phyloP scores from a whole-genome alignment of 495 filamentous ascomycete species.

The Aspergillus homomorphus region DNA sequence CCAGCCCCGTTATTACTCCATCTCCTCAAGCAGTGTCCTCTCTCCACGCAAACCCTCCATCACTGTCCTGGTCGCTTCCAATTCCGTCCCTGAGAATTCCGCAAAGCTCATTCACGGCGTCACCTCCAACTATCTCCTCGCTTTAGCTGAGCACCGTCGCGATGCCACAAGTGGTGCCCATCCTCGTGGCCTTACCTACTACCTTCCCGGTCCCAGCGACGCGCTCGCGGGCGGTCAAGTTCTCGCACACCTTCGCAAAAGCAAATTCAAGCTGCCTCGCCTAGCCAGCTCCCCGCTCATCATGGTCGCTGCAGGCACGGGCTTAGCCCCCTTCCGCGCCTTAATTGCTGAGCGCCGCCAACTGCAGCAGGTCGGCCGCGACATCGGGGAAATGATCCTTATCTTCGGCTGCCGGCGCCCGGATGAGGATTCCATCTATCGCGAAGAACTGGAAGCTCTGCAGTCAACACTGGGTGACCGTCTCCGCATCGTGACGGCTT shows the following conservation, averaged over 20 bases:
- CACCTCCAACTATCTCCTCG: slow-evolving; percentile 48
- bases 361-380: slow-evolving; percentile 35
- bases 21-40: slow-evolving; percentile 49
- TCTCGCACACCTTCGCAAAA: slow-evolving; percentile 41
- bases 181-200: slow-evolving; percentile 32
- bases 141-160: slow-evolving; percentile 23
- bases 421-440: slow-evolving; percentile 44
- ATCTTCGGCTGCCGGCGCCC: slow-evolving; percentile 46
- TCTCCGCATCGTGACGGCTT: slow-evolving; percentile 34
- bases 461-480: slow-evolving; percentile 22
- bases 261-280: slow-evolving; percentile 45
- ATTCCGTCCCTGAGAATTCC: slow-evolving; percentile 22
- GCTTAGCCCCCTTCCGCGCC: slow-evolving; percentile 47
- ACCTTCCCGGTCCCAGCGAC: slow-evolving; percentile 31
- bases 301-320: slow-evolving; percentile 48
- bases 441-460: slow-evolving; percentile 34
- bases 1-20: slow-evolving; percentile 53
- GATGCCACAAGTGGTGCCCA: slow-evolving; percentile 17
- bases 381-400: slow-evolving; percentile 39
- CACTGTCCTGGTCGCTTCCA: slow-evolving; percentile 41
- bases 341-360: slow-evolving; percentile 45
- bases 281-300: slow-evolving; percentile 33
- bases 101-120: slow-evolving; percentile 39
- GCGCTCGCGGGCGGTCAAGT: slow-evolving; percentile 30
- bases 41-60: slow-evolving; percentile 41